Evolutionary conservation across 495 filamentous ascomycete genomes (phyloP).

Genomic region (Aspergillus kassunensis): DNA sequence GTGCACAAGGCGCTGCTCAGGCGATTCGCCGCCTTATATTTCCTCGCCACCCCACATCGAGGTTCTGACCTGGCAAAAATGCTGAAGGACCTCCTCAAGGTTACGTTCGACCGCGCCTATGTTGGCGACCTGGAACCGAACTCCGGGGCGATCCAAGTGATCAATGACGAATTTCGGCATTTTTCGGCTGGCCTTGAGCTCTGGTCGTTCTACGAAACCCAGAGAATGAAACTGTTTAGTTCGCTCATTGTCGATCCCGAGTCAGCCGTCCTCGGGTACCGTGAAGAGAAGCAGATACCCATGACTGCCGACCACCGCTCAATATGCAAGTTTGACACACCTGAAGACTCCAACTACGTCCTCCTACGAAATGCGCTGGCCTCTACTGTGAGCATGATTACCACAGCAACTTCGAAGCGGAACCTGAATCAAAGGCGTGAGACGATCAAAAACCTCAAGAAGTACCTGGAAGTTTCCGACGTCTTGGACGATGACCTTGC

Average conservation of each 20-base stretch:
- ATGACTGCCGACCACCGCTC: slow-evolving; percentile 46
- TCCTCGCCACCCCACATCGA: slow-evolving; percentile 50
- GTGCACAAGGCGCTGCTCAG: slow-evolving; percentile 17
- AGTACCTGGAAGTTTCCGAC: slow-evolving; percentile 23
- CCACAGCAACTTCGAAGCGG: neutral
- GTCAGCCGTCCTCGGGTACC: slow-evolving; percentile 44
- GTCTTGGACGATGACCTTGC: slow-evolving; percentile 29
- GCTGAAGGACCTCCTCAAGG: slow-evolving; percentile 34
- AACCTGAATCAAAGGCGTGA: neutral
- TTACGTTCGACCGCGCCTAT: neutral
- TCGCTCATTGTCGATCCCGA: slow-evolving; percentile 37
- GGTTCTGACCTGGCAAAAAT: slow-evolving; percentile 43
- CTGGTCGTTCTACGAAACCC: slow-evolving; percentile 37
- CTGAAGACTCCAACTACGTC: slow-evolving; percentile 39
- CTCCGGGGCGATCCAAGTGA: slow-evolving; percentile 19
- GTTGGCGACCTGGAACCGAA: slow-evolving; percentile 7
- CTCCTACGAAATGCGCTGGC: slow-evolving; percentile 34
- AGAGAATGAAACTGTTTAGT: slow-evolving; percentile 18
- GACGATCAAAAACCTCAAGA: slow-evolving; percentile 19
- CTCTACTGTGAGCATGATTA: slow-evolving; percentile 16
- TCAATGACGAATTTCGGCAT: slow-evolving; percentile 32
- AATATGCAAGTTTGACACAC: slow-evolving; percentile 45
- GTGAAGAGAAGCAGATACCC: slow-evolving; percentile 32
- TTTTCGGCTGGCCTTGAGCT: slow-evolving; percentile 18
- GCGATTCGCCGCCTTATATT: slow-evolving; percentile 43